Evolutionary conservation across 257 asterid species (phyloP), one percentile per base, ranked within the genome.

Genomic region (Solanum pinnatisectum): DNA sequence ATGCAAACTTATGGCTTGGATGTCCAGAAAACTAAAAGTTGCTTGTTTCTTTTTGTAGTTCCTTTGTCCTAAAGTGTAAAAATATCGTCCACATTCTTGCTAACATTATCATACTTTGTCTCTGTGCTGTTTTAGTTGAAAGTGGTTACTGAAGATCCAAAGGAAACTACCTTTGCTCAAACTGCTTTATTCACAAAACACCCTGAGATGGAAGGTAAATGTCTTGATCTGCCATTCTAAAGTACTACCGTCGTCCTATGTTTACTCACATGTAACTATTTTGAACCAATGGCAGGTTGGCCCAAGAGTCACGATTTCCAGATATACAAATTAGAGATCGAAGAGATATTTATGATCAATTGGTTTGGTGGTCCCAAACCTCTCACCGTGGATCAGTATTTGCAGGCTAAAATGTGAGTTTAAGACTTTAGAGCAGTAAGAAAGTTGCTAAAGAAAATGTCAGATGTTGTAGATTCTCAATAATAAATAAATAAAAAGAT

Each of bases 291-390:
- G 65, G 90, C 98, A 96, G 99, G 90, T 83, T 96, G 99, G 99
- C 99, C 99, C 30, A 89, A 94, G 92, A 27, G 87, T 88, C 99
- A 96, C 90, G 89, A 94, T 89, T 96, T 96, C 92, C 92, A 90
- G 93, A 78, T 95, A 86, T 96, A 88, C 96, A 93, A 91, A 89
- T 84, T 96, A 59, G 96, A 93, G 78, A 94, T 95, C 3, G 94
- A 93, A 65, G 93, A 94, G 68, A 94, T 96, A 87, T 95, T 96
- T 90, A 78, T 96, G 94, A 92, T 96, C 86, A 96, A 95, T 87
- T 96, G 98, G 98, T 96, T 88, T n/a, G 99, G 99, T 30, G 99
- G 98, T 68, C 95, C 98, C 60, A 94, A 95, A 93, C 98, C 99
- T 85, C 93, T 96, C 87, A 95, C 99, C 0, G 98, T 93, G 91